phyloP scores from a whole-genome alignment of 2,329 filamentous ascomycete species.

The Mariannaea sp. region DNA sequence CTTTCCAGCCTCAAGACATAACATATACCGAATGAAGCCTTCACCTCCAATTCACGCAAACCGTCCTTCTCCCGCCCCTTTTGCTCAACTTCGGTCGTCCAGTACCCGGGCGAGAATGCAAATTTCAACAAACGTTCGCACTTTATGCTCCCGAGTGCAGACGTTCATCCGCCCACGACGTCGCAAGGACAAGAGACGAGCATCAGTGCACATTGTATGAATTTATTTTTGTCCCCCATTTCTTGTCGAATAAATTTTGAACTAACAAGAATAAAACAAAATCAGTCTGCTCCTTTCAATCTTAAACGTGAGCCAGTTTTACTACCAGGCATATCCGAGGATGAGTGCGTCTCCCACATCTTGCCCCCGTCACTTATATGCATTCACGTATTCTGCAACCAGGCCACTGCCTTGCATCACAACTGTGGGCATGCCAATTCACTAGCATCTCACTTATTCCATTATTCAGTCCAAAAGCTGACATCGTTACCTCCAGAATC shows the following conservation, averaged over 20 bases:
- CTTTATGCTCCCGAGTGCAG: slow-evolving; percentile 51
- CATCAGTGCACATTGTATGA: slow-evolving; percentile 53
- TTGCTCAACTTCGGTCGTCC: slow-evolving; percentile 24
- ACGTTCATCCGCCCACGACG: slow-evolving; percentile 47
- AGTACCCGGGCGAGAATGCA: slow-evolving; percentile 37
- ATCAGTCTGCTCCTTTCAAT: slow-evolving; percentile 63
- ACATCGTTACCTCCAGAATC: slow-evolving; percentile 43
- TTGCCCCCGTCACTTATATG: no score
- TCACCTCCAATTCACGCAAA: slow-evolving; percentile 14
- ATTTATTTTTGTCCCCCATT: neutral
- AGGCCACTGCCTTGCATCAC: no score
- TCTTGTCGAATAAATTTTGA: no score
- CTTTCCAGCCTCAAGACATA: slow-evolving; percentile 2
- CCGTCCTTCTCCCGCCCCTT: slow-evolving; percentile 11
- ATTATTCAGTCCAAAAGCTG: no score
- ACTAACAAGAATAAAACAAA: no score
- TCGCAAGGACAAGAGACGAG: slow-evolving; percentile 47
- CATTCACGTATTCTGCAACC: neutral
- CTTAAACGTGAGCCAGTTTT: slow-evolving; percentile 59
- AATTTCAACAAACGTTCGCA: slow-evolving; percentile 50
- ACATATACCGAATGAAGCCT: slow-evolving; percentile 14
- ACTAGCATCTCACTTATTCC: no score
- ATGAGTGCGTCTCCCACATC: slow-evolving; percentile 65
- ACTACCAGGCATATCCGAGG: slow-evolving; percentile 60
- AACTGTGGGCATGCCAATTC: no score